A percentile compares a stretch with the other conserved stretches of the same genome.
phyloP scores from a whole-genome alignment of 352 stramenopile genomes.

The Phytophthora pseudosyringae region DNA sequence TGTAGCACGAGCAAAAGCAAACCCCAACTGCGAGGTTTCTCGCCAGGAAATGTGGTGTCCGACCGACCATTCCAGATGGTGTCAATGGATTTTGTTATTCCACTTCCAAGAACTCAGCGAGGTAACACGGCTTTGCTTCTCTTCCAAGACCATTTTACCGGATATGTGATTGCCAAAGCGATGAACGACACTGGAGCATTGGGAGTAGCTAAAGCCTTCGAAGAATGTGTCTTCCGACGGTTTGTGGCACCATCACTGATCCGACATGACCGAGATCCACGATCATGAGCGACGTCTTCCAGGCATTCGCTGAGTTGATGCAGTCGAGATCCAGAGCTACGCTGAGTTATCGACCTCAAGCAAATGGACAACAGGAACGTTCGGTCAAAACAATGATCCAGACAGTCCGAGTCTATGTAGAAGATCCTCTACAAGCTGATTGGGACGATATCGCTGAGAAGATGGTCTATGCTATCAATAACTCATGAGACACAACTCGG shows the following conservation, averaged over 20 bases:
- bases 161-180: background rate
- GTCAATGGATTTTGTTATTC: background rate
- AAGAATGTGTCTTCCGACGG: background rate
- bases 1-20: conserved; percentile 12
- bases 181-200: background rate
- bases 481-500: background rate
- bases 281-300: background rate
- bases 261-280: background rate
- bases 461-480: background rate
- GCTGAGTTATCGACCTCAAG: background rate
- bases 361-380: background rate
- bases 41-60: conserved; percentile 1
- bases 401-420: background rate
- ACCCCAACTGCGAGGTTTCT: background rate
- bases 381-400: conserved; percentile 1
- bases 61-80: background rate
- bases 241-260: background rate
- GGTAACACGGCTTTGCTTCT: conserved; percentile 4
- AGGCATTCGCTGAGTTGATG: background rate
- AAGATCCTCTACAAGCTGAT: background rate
- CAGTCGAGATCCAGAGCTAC: background rate
- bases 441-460: too few species aligned
- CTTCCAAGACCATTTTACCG: conserved; percentile 8
- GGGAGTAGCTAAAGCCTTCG: background rate
- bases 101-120: background rate